These are phyloP conservation scores for Diaporthe caulivora DNA, from an alignment of 2,329 filamentous ascomycete species.

Conservation along the genomic window DNA sequence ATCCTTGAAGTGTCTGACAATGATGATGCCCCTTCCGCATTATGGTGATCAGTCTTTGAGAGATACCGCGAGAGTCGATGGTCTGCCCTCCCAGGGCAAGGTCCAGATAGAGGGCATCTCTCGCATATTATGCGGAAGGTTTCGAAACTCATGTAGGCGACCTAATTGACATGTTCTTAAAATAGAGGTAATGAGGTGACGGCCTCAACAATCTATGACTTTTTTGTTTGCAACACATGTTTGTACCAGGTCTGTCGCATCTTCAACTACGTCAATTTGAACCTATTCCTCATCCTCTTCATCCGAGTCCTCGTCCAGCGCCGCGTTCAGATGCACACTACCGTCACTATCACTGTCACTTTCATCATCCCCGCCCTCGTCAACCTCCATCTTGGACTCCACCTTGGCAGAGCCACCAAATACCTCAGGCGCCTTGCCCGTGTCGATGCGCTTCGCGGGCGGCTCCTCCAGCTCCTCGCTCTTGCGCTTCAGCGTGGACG, in stretches of 20 bases:
- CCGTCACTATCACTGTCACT: conserved; percentile 63
- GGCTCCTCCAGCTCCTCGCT: conserved; percentile 54
- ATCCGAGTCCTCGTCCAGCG: conserved; percentile 65
- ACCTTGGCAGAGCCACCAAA: conserved; percentile 13
- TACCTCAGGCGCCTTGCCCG: conserved; percentile 40
- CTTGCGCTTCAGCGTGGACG: conserved; percentile 56
- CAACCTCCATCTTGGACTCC: conserved; percentile 29
- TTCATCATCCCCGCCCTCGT: conserved; percentile 49
- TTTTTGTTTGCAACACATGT: not conserved
- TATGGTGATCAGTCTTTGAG: not conserved
- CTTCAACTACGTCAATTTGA: conserved; percentile 36
- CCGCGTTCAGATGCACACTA: conserved; percentile 71
- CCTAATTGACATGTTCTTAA: too few species aligned
- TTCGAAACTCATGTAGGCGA: too few species aligned
- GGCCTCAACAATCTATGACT: not conserved
- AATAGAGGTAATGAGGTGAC: not conserved
- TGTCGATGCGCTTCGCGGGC: conserved; percentile 40
- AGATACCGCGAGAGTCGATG: too few species aligned
- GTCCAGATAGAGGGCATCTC: not conserved
- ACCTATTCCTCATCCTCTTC: conserved; percentile 50
- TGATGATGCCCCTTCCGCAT: too few species aligned
- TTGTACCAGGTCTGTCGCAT: not conserved
- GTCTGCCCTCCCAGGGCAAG: not conserved
- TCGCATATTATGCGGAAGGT: not conserved
- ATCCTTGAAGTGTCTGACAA: not conserved